Evolutionary conservation across 306 rosid species (phyloP).

Genomic region (Urtica urens): DNA sequence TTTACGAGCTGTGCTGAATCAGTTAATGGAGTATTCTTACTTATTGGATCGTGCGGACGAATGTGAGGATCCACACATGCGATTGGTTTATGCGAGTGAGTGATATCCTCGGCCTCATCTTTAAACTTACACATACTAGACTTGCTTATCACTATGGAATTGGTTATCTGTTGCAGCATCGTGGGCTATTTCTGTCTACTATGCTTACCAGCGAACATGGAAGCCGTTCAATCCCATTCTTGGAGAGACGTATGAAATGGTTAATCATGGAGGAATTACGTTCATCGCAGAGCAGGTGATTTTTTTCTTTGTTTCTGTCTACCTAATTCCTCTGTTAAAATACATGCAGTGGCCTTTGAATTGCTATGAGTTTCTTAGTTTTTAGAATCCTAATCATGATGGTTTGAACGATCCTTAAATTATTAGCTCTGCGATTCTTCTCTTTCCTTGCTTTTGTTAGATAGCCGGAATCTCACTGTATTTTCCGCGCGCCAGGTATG

Average conservation of each 20-base stretch:
- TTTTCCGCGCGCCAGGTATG: conserved; percentile 44
- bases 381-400: too few relatives aligned
- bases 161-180: conserved; percentile 43
- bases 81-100: conserved; percentile 69
- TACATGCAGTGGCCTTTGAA: neutral
- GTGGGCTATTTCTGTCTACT: conserved; percentile 91
- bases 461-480: neutral
- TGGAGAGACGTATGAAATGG: conserved; percentile 88
- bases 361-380: neutral
- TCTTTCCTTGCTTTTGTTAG: conserved; percentile 1
- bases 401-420: neutral
- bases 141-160: neutral
- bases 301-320: conserved; percentile 11
- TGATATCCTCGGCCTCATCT: conserved; percentile 8
- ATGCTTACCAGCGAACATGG: conserved; percentile 91
- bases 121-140: neutral
- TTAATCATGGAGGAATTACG: conserved; percentile 58
- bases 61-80: conserved; percentile 80
- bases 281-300: conserved; percentile 86
- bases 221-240: conserved; percentile 96
- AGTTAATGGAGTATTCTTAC: conserved; percentile 94
- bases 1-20: conserved; percentile 14
- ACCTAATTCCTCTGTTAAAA: neutral
- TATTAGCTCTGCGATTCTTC: neutral
- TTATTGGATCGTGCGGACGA: conserved; percentile 71